Evolutionary conservation across 441 rosid genomes (phyloP), one percentile per base, ranked within the genome.

Genomic region (Mallotus japonicus): DNA sequence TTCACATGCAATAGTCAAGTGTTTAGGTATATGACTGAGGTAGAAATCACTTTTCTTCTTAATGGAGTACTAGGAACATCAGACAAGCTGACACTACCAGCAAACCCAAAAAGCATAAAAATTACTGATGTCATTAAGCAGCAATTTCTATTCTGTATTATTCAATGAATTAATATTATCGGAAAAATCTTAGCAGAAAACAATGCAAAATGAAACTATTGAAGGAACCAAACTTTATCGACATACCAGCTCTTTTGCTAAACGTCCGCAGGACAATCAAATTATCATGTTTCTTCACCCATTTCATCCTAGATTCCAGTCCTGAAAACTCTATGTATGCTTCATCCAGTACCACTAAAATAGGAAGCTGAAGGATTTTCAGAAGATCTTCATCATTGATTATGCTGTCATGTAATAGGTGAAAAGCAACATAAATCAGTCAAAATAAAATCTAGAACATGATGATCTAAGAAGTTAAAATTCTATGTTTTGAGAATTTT

Each of bases 201-300:
- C 49, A 1, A 16, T 16, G 22, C 8, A 4, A 32, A 4, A 32
- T 37, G 32, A 37, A 74, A 71, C 17, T 15, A 24, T 51, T 72
- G 69, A 20, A 24, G 46, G 61, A 73, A 57, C 19, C 17, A 60
- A 24, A 40, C 51, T 57, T 61, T 46, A 54, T 6, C 11, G 44
- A 40, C 79, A 51, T 84, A 95, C 99, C 98, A 66, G 99, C 99
- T 90, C 97, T 86, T 80, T 95, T 95, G 89, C 99, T 95, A 81
- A 92, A 95, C 50, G 99, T 95, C 59, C 96, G 89, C 40, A 92
- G 91, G 70, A 95, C 98, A 72, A 95, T 91, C 57, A 95, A 76
- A 78, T 95, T 95, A 16, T 95, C 99, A 73, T 92, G 83, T 78
- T 89, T 80, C 85, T 92, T 95, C 81, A 92, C 99, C 99, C 97